Base-by-base conservation (phyloP, 306 rosid genomes). In the Cajanus cajan region DNA sequence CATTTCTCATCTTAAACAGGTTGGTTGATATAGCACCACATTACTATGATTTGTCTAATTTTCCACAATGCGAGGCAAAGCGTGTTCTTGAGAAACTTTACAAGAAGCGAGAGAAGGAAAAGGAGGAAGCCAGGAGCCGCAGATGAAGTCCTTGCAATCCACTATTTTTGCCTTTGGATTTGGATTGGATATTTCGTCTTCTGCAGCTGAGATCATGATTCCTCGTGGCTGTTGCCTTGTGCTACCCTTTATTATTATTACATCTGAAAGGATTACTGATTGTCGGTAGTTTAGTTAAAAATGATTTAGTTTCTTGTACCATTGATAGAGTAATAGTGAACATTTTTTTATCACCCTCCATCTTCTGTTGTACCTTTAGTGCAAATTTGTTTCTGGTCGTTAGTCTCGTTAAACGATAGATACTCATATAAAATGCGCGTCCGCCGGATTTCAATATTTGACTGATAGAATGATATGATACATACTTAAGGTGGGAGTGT, bases 31-130 rank as follows among this genome's bases (percentile, higher is more conserved):
- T 94, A 77, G 96, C 98, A 36, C 87, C 98, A 0, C 94, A 94
- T 65, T 94, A 91, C 85, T 94, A 90, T 68, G 98, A 94, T 80
- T 73, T 90, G 73, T 76, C 62, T 0, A 94, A 94, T 80, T 94
- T 94, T 63, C 98, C 97, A 2, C 92, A 90, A 72, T 94, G 98
- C 6, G 98, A 94, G 87, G 98, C 96, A 9, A 94, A 90, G 89
- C 93, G 92, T 15, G 98, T 90, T 79, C 90, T 94, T 5, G 96
- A 91, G 77, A 90, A 8, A 86, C 96, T 94, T 68, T 94, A 91
- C 92, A 91, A 86, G 88, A 94, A 94, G 86, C 89, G 95, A 64
- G 97, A 88, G 69, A 89, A 64, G 83, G 93, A 88, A 28, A 87
- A 77, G 68, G 94, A 87, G 11, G 96, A 91, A 78, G 83, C 55